Base-by-base conservation (phyloP, 2,329 filamentous ascomycete genomes). In the Metarhizium album region DNA sequence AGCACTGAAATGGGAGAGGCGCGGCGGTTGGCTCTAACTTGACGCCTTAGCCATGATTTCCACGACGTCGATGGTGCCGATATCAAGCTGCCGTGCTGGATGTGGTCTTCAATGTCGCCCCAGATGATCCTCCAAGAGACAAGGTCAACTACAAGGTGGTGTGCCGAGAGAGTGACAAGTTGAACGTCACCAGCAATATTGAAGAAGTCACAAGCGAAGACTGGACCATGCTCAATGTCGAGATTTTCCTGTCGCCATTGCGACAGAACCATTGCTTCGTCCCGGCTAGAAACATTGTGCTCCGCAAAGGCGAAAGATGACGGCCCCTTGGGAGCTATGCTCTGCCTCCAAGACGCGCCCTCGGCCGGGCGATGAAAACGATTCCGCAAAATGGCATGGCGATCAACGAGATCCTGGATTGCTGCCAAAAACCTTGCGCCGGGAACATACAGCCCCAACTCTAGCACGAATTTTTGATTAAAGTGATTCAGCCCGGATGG, bases 61-160 rank as follows among this genome's bases (percentile, higher is more conserved):
- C 73, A 73, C 0, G 62, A 54, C 53, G 37, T 40, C 52, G n/a
- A 57, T 57, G 5, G 42, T 3, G 24, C 23, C 16, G 11, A 20
- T 11, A 14, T 23, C 24, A 29, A 52, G 50, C 46, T 46, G 49
- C 24, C 53, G 13, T 35, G 29, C 1, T 22, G 45, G 3, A 59
- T n/a, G 13, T 49, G 38, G 5, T 56, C 48, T 23, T 58, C 52
- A 18, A 60, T 45, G 6, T 60, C 54, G 11, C 51, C 35, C 46
- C 52, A 51, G 2, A 60, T 23, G 9, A 59, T 74, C 8, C 74
- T 71, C 45, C 73, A 76, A 20, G 74, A 76, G 53, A 76, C 75
- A 57, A 76, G 72, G 57, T 76, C 73, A 33, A 62, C 55, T 18
- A 60, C 54, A 2, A 57, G 35, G 35, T 60, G 57, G 45, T 60